phyloP scores from a whole-genome alignment of 768 basidiomycete genomes.

The Lentinula aciculospora region DNA sequence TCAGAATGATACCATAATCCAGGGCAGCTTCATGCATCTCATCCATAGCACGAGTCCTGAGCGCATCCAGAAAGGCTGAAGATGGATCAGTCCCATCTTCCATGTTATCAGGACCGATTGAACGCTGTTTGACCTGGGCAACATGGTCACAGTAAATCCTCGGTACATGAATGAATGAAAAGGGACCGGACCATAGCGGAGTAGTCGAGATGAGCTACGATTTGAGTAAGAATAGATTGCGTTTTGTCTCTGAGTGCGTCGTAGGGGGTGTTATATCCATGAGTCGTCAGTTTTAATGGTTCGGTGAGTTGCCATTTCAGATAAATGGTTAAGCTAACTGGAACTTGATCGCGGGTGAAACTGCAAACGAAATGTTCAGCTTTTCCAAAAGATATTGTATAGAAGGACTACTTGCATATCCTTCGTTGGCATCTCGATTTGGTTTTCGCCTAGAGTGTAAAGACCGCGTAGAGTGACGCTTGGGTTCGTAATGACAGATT shows the following conservation, averaged over 20 bases:
- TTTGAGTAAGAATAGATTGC: slow-evolving; percentile 82
- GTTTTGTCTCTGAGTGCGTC: slow-evolving; percentile 73
- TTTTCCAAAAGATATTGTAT: background rate
- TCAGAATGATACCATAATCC: slow-evolving; percentile 79
- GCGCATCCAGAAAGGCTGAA: slow-evolving; percentile 76
- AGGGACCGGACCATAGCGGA: slow-evolving; percentile 31
- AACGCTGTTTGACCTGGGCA: slow-evolving; percentile 74
- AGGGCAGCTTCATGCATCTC: slow-evolving; percentile 77
- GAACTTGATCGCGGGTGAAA: slow-evolving; percentile 84
- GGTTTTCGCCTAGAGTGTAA: slow-evolving; percentile 79
- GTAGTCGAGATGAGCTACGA: slow-evolving; percentile 68
- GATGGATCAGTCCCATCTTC: slow-evolving; percentile 66
- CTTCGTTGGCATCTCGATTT: slow-evolving; percentile 83
- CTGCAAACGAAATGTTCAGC: slow-evolving; percentile 24
- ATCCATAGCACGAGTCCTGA: slow-evolving; percentile 81
- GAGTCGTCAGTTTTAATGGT: slow-evolving; percentile 64
- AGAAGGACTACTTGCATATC: slow-evolving; percentile 49
- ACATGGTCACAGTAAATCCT: slow-evolving; percentile 1
- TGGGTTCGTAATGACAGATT: slow-evolving; percentile 81
- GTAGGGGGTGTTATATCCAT: slow-evolving; percentile 82
- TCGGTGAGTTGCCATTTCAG: slow-evolving; percentile 65
- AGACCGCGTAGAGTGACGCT: slow-evolving; percentile 77
- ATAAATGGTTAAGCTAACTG: slow-evolving; percentile 78
- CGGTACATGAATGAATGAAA: background rate
- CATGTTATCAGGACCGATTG: slow-evolving; percentile 69